phyloP scores from a whole-genome alignment of 2,329 filamentous ascomycete species.

The Scytalidium lignicola region DNA sequence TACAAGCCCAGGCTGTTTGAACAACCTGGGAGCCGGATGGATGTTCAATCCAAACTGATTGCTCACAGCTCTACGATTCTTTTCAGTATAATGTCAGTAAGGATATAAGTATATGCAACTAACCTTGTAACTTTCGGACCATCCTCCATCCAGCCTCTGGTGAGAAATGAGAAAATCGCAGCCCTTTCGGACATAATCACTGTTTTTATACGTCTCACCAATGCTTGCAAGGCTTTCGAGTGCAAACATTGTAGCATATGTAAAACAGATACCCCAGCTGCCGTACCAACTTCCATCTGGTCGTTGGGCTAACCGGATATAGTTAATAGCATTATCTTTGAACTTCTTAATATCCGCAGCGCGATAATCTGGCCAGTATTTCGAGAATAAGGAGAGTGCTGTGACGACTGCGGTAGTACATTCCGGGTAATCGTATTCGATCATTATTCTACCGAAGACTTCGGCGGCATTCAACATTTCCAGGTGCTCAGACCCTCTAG shows the following conservation, averaged over 20 bases:
- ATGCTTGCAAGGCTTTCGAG: conserved; percentile 78
- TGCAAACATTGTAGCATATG: conserved; percentile 95
- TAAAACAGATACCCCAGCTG: conserved; percentile 97
- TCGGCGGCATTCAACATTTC: conserved; percentile 93
- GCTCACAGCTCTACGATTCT: conserved; percentile 62
- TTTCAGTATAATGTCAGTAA: conserved; percentile 12
- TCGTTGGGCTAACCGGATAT: conserved; percentile 75
- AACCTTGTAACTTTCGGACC: conserved; percentile 89
- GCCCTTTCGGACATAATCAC: conserved; percentile 62
- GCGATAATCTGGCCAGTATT: conserved; percentile 78
- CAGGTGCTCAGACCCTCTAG: conserved; percentile 69
- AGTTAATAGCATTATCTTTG: conserved; percentile 68
- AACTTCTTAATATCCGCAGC: conserved; percentile 67
- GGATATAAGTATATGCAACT: conserved; percentile 1
- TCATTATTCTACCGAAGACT: conserved; percentile 96
- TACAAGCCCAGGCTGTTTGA: conserved; percentile 87
- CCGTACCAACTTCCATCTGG: conserved; percentile 95
- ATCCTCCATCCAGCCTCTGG: conserved; percentile 85
- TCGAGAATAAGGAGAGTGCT: conserved; percentile 74
- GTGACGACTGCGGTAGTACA: conserved; percentile 95
- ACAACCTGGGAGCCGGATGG: conserved; percentile 77
- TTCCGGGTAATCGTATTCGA: conserved; percentile 97
- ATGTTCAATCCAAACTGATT: conserved; percentile 69
- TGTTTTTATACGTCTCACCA: conserved; percentile 76
- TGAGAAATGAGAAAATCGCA: conserved; percentile 83